A percentile compares a stretch with the other conserved stretches of the same genome.
These are phyloP conservation scores for Tetrapisispora iriomotensis DNA, from an alignment of 805 yeast species.

Conservation along the genomic window DNA sequence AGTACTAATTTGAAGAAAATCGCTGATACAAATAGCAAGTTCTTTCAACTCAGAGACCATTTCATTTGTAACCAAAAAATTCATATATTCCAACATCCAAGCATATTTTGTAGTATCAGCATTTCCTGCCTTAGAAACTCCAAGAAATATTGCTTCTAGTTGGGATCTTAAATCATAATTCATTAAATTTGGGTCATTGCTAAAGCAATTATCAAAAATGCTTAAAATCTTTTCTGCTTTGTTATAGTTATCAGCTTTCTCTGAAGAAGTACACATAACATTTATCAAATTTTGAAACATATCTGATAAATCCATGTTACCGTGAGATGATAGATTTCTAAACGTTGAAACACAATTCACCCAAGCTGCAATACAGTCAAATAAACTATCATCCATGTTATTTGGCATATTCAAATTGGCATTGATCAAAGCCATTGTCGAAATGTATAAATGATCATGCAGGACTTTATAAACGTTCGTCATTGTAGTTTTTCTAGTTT, in stretches of 20 bases:
- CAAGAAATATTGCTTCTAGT: slow-evolving; percentile 25
- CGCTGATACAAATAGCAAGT: slow-evolving; percentile 26
- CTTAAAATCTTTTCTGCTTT: slow-evolving; percentile 20
- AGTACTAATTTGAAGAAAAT: slow-evolving; percentile 25
- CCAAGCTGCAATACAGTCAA: slow-evolving; percentile 25
- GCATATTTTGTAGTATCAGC: slow-evolving; percentile 16
- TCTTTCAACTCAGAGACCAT: slow-evolving; percentile 26
- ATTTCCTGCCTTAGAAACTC: slow-evolving; percentile 19
- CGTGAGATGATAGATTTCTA: slow-evolving; percentile 18
- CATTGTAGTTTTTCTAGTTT: slow-evolving; percentile 19
- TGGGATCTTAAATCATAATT: slow-evolving; percentile 23
- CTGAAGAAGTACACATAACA: slow-evolving; percentile 23
- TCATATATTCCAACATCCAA: slow-evolving; percentile 29
- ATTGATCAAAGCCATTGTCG: slow-evolving; percentile 26
- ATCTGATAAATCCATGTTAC: slow-evolving; percentile 25
- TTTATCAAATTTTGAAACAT: slow-evolving; percentile 22
- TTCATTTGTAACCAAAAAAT: slow-evolving; percentile 25
- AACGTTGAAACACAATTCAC: slow-evolving; percentile 24
- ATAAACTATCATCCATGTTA: slow-evolving; percentile 12
- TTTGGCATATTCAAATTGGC: slow-evolving; percentile 12
- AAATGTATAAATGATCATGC: slow-evolving; percentile 26
- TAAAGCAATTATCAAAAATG: slow-evolving; percentile 23
- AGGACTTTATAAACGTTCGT: slow-evolving; percentile 23
- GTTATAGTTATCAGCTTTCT: slow-evolving; percentile 17
- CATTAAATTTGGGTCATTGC: slow-evolving; percentile 24